Evolutionary conservation across 2,329 filamentous ascomycete genomes (phyloP), one percentile per base, ranked within the genome.

Genomic region (Diaporthe amygdali): DNA sequence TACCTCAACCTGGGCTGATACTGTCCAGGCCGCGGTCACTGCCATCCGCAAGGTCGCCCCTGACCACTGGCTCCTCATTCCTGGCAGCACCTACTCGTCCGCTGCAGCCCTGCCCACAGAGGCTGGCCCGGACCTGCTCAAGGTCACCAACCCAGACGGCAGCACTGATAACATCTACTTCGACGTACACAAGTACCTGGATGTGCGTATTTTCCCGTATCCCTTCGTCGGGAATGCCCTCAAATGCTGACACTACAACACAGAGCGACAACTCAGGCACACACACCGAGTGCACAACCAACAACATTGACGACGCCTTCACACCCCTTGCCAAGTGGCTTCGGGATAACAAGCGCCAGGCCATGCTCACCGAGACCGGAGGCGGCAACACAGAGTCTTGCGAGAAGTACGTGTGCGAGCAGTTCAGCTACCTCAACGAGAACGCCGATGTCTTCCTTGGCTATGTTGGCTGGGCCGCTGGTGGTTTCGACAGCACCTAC

Each of bases 1-100:
- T 7, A 85, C 90, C 76, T 79, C 78, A 30, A 80, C 81, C 2
- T 93, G 91, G 91, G 89, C 88, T 1, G 79, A 83, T 5, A 89
- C 87, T 0, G 87, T 89, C 68, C 91, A 93, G 76, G 84, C 83
- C 12, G 90, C 84, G 22, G 91, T 93, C 1, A 90, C 87, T 0
- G 90, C 89, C 3, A 92, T 93, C 74, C 88, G 91, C 39, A 87
- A 89, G 3, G 91, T 90, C 15, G 90, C 90, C 12, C 86, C 83
- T 0, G 81, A 81, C 22, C 88, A 92, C 73, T 85, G 88, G 75
- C 91, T 92, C 73, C 82, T 92, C 7, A 84, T 92, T 1, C 88
- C 91, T 0, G 91, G 91, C 0, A 90, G 85, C 55, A 87, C 88
- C 75, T 93, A 86, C 76, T 85, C 88, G 9, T 85, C 82, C 63